These are phyloP conservation scores for Penicillium odoratum DNA, from an alignment of 495 filamentous ascomycete genomes.

Conservation along the genomic window DNA sequence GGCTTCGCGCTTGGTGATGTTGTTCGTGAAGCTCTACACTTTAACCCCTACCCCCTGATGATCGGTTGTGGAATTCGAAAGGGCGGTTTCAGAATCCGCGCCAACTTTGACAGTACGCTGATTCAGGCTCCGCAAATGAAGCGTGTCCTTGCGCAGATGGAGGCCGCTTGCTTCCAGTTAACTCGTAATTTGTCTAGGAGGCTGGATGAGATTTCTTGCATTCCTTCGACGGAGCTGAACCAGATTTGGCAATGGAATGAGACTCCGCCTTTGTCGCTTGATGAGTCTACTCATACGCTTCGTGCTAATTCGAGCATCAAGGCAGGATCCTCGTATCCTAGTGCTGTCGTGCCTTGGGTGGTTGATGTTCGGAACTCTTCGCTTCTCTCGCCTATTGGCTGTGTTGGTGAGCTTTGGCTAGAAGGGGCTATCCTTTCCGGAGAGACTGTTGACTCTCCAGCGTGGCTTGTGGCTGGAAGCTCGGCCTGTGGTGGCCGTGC, in stretches of 20 bases:
- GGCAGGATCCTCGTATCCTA: conserved; percentile 32
- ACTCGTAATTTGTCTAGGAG: conserved; percentile 21
- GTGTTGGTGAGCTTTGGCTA: conserved; percentile 36
- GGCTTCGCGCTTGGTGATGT: conserved; percentile 57
- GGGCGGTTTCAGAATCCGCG: conserved; percentile 57
- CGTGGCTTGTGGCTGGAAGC: conserved; percentile 39
- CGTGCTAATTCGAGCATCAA: conserved; percentile 28
- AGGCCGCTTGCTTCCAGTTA: conserved; percentile 33
- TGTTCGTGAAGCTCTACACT: conserved; percentile 62
- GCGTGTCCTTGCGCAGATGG: conserved; percentile 44
- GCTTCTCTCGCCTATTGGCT: conserved; percentile 34
- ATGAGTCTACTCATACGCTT: conserved; percentile 25
- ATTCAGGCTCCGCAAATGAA: conserved; percentile 44
- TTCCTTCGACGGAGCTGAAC: conserved; percentile 36
- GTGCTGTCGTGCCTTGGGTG: conserved; percentile 32
- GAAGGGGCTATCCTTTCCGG: conserved; percentile 29
- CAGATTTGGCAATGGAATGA: conserved; percentile 44
- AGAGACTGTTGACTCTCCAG: conserved; percentile 26
- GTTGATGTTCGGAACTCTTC: conserved; percentile 33
- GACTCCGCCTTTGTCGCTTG: conserved; percentile 27
- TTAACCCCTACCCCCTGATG: conserved; percentile 69
- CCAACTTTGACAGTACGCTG: conserved; percentile 59
- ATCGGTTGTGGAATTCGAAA: conserved; percentile 58
- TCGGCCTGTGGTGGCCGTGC: conserved; percentile 25
- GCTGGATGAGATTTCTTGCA: conserved; percentile 36